These are phyloP conservation scores for Arabidopsis thaliana DNA, from an alignment of 345 rosid species.

Conservation along the genomic window DNA sequence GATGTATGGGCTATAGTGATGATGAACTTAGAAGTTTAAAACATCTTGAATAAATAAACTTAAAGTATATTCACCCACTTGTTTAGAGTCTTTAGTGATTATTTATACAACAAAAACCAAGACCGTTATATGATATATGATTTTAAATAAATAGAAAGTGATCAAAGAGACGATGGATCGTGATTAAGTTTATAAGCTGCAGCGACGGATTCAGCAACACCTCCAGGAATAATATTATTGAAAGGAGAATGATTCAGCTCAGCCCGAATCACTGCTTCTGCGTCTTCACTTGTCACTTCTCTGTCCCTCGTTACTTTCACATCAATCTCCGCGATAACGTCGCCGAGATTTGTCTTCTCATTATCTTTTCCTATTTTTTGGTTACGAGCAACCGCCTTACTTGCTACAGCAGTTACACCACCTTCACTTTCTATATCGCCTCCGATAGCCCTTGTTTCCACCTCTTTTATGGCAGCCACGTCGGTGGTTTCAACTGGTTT, in stretches of 20 bases:
- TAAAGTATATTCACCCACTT: not conserved
- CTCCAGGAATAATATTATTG: constrained; percentile 29
- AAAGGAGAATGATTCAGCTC: constrained; percentile 30
- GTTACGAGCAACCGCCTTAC: constrained; percentile 31
- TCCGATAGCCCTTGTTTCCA: constrained; percentile 31
- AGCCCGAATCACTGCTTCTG: constrained; percentile 44
- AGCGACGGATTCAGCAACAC: constrained; percentile 42
- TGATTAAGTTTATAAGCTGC: constrained; percentile 40
- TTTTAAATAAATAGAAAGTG: not conserved
- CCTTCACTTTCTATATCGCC: not conserved
- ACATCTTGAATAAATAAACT: not conserved
- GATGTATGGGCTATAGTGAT: not conserved
- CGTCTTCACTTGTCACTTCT: constrained; percentile 41
- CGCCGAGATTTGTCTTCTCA: constrained; percentile 17
- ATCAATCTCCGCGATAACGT: constrained; percentile 36
- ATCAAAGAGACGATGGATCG: constrained; percentile 22
- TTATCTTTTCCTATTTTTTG: not conserved
- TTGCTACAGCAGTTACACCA: constrained; percentile 27
- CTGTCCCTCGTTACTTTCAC: constrained; percentile 26
- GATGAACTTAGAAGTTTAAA: too few species aligned
- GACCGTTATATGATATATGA: not conserved
- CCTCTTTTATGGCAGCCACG: constrained; percentile 43
- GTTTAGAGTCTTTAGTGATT: not conserved
- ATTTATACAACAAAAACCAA: constrained; percentile 3
- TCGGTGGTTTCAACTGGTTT: constrained; percentile 41